A percentile compares a stretch with the other conserved stretches of the same genome.
These are phyloP conservation scores for Wickerhamomyces silvicola DNA, from an alignment of 805 yeast genomes.

Conservation along the genomic window DNA sequence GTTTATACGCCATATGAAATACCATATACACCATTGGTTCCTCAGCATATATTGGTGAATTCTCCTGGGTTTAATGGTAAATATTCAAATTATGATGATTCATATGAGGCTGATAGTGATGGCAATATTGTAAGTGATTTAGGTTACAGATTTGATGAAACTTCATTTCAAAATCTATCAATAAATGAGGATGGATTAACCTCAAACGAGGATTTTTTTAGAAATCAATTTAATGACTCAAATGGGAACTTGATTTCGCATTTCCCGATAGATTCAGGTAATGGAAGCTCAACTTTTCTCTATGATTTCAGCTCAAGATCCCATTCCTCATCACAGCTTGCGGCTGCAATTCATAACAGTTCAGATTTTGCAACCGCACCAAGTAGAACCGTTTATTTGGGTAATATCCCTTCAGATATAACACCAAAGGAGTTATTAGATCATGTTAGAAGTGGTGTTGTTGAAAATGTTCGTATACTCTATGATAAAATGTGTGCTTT, in stretches of 20 bases:
- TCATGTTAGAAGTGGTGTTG: conserved; percentile 85
- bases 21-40: conserved; percentile 18
- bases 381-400: conserved; percentile 84
- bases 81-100: too few relatives aligned
- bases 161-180: neutral
- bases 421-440: conserved; percentile 78
- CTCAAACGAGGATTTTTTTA: too few relatives aligned
- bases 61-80: conserved; percentile 10
- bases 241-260: conserved; percentile 1
- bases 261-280: neutral
- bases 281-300: neutral
- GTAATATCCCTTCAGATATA: conserved; percentile 78
- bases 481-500: conserved; percentile 87
- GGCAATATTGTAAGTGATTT: too few relatives aligned
- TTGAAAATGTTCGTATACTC: conserved; percentile 72
- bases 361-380: conserved; percentile 41
- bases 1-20: conserved; percentile 19
- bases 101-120: too few relatives aligned
- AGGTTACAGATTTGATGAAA: too few relatives aligned
- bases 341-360: neutral
- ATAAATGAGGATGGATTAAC: too few relatives aligned
- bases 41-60: conserved; percentile 20
- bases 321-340: neutral
- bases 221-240: conserved; percentile 1
- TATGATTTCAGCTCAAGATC: neutral